Conservation (phyloP, 345 rosid species). For the Salix dunnii region DNA sequence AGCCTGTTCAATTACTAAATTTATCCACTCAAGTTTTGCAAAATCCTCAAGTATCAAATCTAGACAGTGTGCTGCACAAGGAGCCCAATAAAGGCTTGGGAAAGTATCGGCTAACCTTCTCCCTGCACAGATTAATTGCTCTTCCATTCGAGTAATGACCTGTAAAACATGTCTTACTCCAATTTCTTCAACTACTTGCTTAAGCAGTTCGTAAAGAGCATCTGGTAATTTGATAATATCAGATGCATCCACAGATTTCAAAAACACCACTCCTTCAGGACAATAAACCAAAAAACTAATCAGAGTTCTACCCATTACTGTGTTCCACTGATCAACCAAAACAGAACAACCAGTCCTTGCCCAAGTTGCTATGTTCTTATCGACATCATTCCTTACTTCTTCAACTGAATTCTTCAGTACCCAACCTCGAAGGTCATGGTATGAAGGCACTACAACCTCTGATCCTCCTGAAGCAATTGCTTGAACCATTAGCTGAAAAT, state of each 20-base stretch:
- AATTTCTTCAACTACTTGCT: slow-evolving; percentile 21
- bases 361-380: slow-evolving; percentile 8
- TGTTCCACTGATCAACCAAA: slow-evolving; percentile 24
- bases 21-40: slow-evolving; percentile 19
- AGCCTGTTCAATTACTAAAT: slow-evolving; percentile 12
- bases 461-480: slow-evolving; percentile 20
- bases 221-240: slow-evolving; percentile 22
- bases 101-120: slow-evolving; percentile 14
- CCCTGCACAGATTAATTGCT: slow-evolving; percentile 15
- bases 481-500: slow-evolving; percentile 25
- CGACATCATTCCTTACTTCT: slow-evolving; percentile 15
- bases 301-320: slow-evolving; percentile 16
- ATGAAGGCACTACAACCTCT: slow-evolving; percentile 10
- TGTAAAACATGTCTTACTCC: slow-evolving; percentile 23
- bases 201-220: slow-evolving; percentile 21
- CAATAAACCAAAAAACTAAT: slow-evolving; percentile 23
- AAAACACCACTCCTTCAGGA: slow-evolving; percentile 20
- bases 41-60: slow-evolving; percentile 25
- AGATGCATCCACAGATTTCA: slow-evolving; percentile 28
- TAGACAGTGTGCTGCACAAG: slow-evolving; percentile 30
- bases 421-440: slow-evolving; percentile 18
- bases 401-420: slow-evolving; percentile 16
- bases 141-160: slow-evolving; percentile 24
- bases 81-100: slow-evolving; percentile 22
- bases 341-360: slow-evolving; percentile 25